A percentile compares a stretch with the other conserved stretches of the same genome.
phyloP scores from a whole-genome alignment of 1,284 basidiomycete species.

The Austroboletus novae-zelandiae region DNA sequence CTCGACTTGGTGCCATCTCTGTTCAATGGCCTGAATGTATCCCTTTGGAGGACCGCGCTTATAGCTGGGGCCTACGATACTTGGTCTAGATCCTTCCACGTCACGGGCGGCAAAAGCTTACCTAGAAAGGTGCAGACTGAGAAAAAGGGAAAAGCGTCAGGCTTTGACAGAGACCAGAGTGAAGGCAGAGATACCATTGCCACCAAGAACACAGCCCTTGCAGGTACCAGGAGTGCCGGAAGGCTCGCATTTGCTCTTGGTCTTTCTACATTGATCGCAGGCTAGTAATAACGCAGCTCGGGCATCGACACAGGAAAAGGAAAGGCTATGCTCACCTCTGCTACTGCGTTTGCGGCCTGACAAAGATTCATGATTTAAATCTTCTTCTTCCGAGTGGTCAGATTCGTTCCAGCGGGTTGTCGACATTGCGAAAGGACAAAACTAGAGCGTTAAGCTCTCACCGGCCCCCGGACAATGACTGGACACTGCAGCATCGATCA shows the following conservation, averaged over 20 bases:
- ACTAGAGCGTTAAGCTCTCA: not conserved
- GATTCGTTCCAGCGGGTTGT: slow-evolving; percentile 46
- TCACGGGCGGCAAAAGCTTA: slow-evolving; percentile 27
- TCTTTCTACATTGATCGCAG: slow-evolving; percentile 82
- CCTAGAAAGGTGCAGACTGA: slow-evolving; percentile 78
- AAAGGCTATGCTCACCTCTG: slow-evolving; percentile 45
- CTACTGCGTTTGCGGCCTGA: slow-evolving; percentile 62
- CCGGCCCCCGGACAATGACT: not conserved
- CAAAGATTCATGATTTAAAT: slow-evolving; percentile 40
- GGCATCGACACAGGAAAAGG: slow-evolving; percentile 1
- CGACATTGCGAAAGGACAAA: slow-evolving; percentile 29
- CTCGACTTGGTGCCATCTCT: slow-evolving; percentile 86
- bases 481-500: not conserved
- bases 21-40: slow-evolving; percentile 88
- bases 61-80: slow-evolving; percentile 65
- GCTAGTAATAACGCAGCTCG: slow-evolving; percentile 40
- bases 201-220: slow-evolving; percentile 64
- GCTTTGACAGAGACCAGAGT: not conserved
- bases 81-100: not conserved
- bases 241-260: slow-evolving; percentile 83
- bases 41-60: slow-evolving; percentile 88
- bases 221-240: slow-evolving; percentile 51
- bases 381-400: slow-evolving; percentile 56
- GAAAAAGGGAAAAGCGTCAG: slow-evolving; percentile 12
- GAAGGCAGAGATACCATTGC: slow-evolving; percentile 49